phyloP scores from a whole-genome alignment of 805 yeast species.

The Starmera amethionina region DNA sequence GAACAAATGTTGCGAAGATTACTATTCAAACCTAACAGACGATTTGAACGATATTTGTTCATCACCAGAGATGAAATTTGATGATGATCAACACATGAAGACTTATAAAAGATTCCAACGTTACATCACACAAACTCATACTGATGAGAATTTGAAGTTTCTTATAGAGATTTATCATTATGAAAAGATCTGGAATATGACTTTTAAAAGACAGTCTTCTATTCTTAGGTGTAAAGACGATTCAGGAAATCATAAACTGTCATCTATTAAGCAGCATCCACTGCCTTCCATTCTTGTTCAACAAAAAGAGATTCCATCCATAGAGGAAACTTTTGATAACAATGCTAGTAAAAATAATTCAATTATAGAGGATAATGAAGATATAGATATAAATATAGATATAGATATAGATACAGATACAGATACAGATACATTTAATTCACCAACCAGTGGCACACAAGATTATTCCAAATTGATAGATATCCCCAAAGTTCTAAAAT shows the following conservation, averaged over 20 bases:
- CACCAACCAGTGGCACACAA: too few relatives aligned
- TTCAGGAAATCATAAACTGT: not conserved
- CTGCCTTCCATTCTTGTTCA: not conserved
- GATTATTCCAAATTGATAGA: not conserved
- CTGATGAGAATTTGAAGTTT: constrained; percentile 36
- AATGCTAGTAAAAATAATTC: too few relatives aligned
- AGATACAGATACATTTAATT: not conserved
- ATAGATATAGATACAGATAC: not conserved
- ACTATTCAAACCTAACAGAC: not conserved
- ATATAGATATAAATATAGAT: not conserved
- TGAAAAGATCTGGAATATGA: constrained; percentile 31
- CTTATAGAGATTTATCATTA: constrained; percentile 35
- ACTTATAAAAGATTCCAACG: constrained; percentile 20
- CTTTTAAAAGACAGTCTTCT: constrained; percentile 21
- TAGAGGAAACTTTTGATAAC: too few relatives aligned
- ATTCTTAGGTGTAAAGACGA: constrained; percentile 22
- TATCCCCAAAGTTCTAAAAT: constrained; percentile 9
- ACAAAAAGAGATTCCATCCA: too few relatives aligned
- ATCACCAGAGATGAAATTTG: not conserved
- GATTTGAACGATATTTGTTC: not conserved
- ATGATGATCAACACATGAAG: constrained; percentile 3
- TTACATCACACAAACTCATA: constrained; percentile 29
- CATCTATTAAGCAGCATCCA: constrained; percentile 1
- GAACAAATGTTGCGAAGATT: constrained; percentile 4
- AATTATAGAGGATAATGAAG: too few relatives aligned